These are phyloP conservation scores for Moricandia moricandioides DNA, from an alignment of 345 rosid species.

Conservation along the genomic window DNA sequence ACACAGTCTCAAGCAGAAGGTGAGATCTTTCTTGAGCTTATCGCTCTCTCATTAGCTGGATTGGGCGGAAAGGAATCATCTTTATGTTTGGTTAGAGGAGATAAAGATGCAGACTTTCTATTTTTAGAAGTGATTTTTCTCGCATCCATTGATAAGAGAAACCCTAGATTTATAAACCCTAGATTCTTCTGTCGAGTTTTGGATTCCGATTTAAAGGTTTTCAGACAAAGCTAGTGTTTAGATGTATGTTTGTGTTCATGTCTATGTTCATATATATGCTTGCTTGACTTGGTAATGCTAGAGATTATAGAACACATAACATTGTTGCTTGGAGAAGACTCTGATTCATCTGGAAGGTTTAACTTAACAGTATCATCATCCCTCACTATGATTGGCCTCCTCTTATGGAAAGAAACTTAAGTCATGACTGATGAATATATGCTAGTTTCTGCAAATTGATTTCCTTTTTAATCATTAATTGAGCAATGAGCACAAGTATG, in stretches of 20 bases:
- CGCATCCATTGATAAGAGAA: neutral
- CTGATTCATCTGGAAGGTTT: neutral
- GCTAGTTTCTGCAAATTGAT: neutral
- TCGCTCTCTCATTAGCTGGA: neutral
- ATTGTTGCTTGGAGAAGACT: neutral
- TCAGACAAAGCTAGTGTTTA: neutral
- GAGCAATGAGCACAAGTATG: neutral
- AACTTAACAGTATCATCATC: neutral
- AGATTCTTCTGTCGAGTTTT: neutral
- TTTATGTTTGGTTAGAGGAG: neutral
- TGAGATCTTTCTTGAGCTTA: neutral
- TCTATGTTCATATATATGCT: too few species aligned
- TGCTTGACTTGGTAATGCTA: too few species aligned
- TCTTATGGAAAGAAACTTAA: constrained; percentile 10
- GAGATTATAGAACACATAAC: neutral
- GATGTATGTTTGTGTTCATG: neutral
- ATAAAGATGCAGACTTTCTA: neutral
- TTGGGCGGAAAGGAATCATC: neutral
- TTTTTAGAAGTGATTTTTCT: neutral
- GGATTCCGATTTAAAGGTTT: too few species aligned
- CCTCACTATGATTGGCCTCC: neutral
- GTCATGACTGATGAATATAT: neutral
- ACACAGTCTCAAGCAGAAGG: neutral
- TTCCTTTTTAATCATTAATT: neutral
- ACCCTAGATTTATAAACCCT: neutral